Conservation (phyloP, 768 basidiomycete genomes). For the Kwoniella bestiolae region DNA sequence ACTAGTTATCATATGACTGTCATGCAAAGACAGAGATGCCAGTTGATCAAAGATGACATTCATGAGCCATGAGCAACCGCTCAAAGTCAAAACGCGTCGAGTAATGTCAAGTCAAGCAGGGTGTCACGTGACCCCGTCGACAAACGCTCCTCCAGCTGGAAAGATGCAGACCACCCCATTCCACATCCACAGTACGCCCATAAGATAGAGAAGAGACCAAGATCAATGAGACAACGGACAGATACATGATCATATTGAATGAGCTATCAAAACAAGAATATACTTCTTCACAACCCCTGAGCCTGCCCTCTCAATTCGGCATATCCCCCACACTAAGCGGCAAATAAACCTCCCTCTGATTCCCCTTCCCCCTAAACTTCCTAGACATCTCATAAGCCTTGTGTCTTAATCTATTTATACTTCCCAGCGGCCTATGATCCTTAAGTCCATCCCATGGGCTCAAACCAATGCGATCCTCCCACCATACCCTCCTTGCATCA, state of each 20-base stretch:
- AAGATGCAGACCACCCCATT: too few relatives aligned
- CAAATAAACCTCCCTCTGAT: constrained; percentile 22
- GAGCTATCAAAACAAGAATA: too few relatives aligned
- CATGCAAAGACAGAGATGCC: too few relatives aligned
- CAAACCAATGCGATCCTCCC: constrained; percentile 23
- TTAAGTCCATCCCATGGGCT: constrained; percentile 21
- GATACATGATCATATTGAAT: too few relatives aligned
- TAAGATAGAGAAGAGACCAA: too few relatives aligned
- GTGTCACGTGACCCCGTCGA: not conserved
- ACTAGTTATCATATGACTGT: not conserved
- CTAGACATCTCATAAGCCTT: constrained; percentile 29
- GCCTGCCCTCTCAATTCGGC: constrained; percentile 3
- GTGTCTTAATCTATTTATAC: constrained; percentile 21
- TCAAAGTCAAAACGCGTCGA: not conserved
- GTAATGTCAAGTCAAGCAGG: too few relatives aligned
- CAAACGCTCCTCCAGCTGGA: too few relatives aligned
- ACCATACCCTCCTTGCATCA: constrained; percentile 25
- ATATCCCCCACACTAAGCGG: constrained; percentile 15
- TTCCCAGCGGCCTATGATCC: constrained; percentile 21
- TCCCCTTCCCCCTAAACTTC: constrained; percentile 17
- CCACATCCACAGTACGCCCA: too few relatives aligned
- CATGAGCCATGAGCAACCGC: too few relatives aligned
- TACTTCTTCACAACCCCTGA: too few relatives aligned
- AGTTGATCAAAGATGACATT: too few relatives aligned
- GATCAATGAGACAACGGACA: too few relatives aligned